A percentile compares a stretch with the other conserved stretches of the same genome.
These are phyloP conservation scores for Sapria himalayana DNA, from an alignment of 345 rosid species.

Conservation along the genomic window DNA sequence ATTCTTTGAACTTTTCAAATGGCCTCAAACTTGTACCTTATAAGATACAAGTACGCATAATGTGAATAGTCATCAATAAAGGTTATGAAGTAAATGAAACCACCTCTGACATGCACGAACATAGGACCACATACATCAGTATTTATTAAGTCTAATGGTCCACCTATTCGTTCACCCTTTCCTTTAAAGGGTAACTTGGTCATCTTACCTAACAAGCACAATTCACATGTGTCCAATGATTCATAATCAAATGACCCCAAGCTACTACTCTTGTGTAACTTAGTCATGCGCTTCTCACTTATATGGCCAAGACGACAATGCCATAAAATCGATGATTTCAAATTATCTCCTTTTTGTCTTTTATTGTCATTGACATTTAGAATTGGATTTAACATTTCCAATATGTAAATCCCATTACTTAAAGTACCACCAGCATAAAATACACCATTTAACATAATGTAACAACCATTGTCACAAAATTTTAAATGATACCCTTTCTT, in stretches of 20 bases:
- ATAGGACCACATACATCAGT: constrained; percentile 1
- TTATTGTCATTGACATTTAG: background rate
- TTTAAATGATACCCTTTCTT: background rate
- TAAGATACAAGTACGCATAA: background rate
- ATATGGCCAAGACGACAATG: constrained; percentile 2
- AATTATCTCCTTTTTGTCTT: background rate
- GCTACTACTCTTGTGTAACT: background rate
- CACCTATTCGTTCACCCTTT: background rate
- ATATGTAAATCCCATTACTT: background rate
- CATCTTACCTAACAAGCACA: background rate
- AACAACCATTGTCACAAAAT: background rate
- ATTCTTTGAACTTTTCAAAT: background rate
- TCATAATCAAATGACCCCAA: background rate
- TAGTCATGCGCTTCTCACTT: too few relatives aligned
- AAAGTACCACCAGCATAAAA: background rate
- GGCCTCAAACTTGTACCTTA: background rate
- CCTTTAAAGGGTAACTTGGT: background rate
- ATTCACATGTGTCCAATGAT: background rate
- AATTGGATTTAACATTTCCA: background rate
- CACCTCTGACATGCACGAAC: background rate
- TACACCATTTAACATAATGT: background rate
- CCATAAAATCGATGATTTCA: background rate
- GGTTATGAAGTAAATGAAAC: background rate
- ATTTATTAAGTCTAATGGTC: background rate
- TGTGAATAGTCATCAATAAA: background rate